A percentile compares a stretch with the other conserved stretches of the same genome.
Evolutionary conservation across 495 filamentous ascomycete genomes (phyloP).

Genomic region (Lindgomyces ingoldianus): DNA sequence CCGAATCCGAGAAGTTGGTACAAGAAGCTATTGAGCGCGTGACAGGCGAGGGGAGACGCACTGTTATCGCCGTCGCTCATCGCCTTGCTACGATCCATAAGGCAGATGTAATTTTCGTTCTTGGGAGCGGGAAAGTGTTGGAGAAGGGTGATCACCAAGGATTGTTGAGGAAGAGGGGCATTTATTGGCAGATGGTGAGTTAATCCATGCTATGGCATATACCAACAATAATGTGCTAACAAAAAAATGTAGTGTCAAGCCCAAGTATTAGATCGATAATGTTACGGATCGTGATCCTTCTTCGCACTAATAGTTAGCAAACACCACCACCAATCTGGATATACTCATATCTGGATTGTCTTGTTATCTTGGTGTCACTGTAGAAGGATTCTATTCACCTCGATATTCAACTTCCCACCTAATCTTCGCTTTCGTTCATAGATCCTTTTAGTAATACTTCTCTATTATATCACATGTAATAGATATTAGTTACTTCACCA

Average conservation of each 20-base stretch:
- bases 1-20: slow-evolving; percentile 78
- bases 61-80: slow-evolving; percentile 40
- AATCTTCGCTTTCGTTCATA: no score
- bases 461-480: no score
- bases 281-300: no score
- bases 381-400: no score
- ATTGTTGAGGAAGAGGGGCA: slow-evolving; percentile 64
- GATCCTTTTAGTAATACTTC: no score
- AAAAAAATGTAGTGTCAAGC: slow-evolving; percentile 33
- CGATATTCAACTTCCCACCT: no score
- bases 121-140: slow-evolving; percentile 72
- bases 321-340: no score
- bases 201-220: neutral
- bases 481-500: no score
- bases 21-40: slow-evolving; percentile 66
- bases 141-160: slow-evolving; percentile 73
- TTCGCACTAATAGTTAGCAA: no score
- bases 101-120: slow-evolving; percentile 81
- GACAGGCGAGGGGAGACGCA: slow-evolving; percentile 26
- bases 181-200: slow-evolving; percentile 76
- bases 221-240: slow-evolving; percentile 20
- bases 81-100: slow-evolving; percentile 56
- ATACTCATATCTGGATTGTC: no score
- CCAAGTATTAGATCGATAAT: slow-evolving; percentile 37
- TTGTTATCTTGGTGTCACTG: no score